Evolutionary conservation across 2,329 filamentous ascomycete genomes (phyloP), one percentile per base, ranked within the genome.

Genomic region (Grosmannia penicillata): DNA sequence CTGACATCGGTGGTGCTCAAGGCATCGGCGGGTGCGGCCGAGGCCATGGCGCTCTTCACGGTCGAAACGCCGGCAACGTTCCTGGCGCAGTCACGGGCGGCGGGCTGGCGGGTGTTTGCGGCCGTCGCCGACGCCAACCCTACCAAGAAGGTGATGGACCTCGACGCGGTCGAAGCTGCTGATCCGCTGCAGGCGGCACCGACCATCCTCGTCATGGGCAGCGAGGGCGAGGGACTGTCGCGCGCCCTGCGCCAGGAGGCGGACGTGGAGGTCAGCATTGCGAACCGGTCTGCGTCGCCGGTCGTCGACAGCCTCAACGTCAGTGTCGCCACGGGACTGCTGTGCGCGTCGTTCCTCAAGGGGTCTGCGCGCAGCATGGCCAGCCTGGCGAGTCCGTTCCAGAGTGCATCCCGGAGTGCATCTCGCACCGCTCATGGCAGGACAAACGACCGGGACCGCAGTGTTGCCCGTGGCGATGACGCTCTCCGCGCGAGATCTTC

Each of bases 251-350:
- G 72, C 47, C 72, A 69, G 30, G 66, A 72, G 41, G 78, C 82
- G 0, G 75, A 93, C 47, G 65, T 63, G 23, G 66, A 77, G 47
- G 49, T 79, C 5, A 72, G 77, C 7, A 83, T 98, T 38, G 68
- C 68, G 47, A 71, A 55, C 55, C 70, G 56, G 56, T 60, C 47
- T 46, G 68, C 57, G 30, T 61, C 52, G 45, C 63, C 50, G 54
- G 75, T 47, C 53, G 75, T 98, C 3, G 89, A 96, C 57, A 94
- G 86, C 56, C 60, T 98, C 55, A 96, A 98, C 54, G 91, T 96
- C 28, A 85, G 83, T 52, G 87, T 93, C 17, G 89, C 91, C 2
- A 75, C 83, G 7, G 85, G 75, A 1, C 61, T 96, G 35, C 60
- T 96, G 36, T 78, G 78, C 44, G 70, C 78, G 45, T 65, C 78